phyloP scores from a whole-genome alignment of 352 stramenopile genomes.

The Phytophthora cryptogea region DNA sequence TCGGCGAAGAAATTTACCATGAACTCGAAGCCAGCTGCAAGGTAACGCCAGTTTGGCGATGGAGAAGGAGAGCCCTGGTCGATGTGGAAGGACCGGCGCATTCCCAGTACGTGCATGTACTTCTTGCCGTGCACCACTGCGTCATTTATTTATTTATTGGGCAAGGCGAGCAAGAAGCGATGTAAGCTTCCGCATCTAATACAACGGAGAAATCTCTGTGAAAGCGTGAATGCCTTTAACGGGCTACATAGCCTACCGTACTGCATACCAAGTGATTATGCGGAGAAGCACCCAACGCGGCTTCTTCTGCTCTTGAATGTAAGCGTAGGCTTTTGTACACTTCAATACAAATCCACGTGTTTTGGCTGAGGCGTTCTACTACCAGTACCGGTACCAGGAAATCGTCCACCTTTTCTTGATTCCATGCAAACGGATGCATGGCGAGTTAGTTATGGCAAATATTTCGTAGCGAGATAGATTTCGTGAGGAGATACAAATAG shows the following conservation, averaged over 20 bases:
- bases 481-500: no score
- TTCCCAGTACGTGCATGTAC: neutral
- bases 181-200: neutral
- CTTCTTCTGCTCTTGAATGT: neutral
- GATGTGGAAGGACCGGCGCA: neutral
- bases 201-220: neutral
- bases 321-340: neutral
- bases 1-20: neutral
- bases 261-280: neutral
- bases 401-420: no score
- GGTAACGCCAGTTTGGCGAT: neutral
- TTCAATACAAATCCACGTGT: neutral
- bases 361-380: neutral
- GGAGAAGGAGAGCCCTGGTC: neutral
- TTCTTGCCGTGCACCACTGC: conserved; percentile 24
- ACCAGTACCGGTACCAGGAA: no score
- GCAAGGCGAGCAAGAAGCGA: conserved; percentile 12
- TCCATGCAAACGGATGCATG: no score
- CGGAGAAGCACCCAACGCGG: neutral
- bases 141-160: conserved; percentile 47
- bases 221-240: neutral
- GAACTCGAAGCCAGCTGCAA: neutral
- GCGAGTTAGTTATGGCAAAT: no score
- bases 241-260: neutral
- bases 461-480: no score